phyloP scores from a whole-genome alignment of 208 protist genomes.

The Acanthamoeba royreba region DNA sequence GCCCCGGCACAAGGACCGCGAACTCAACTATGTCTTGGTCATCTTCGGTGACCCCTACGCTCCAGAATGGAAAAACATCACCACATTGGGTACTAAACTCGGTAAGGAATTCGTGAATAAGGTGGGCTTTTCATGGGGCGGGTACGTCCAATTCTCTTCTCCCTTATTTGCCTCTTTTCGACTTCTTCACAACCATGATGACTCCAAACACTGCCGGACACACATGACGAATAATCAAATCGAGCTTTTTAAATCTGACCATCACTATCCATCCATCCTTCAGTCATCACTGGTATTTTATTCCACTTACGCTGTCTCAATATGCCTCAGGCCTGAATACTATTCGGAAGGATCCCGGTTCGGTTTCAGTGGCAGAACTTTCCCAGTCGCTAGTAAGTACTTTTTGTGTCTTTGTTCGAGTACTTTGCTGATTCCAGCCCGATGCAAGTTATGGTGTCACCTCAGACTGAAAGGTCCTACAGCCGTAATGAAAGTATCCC shows the following conservation, averaged over 20 bases:
- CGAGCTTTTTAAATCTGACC: constrained; percentile 32
- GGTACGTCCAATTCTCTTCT: not conserved
- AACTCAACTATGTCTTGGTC: not conserved
- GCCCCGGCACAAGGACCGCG: not conserved
- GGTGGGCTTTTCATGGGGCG: not conserved
- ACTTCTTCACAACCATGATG: not conserved
- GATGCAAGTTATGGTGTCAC: not conserved
- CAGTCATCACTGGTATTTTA: not conserved
- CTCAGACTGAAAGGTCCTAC: constrained; percentile 3
- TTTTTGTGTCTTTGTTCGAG: too few relatives aligned
- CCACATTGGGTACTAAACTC: not conserved
- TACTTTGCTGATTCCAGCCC: too few relatives aligned
- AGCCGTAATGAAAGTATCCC: not conserved
- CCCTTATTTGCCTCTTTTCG: too few relatives aligned
- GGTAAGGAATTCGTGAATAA: not conserved
- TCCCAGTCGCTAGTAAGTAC: constrained; percentile 8
- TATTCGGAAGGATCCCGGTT: too few relatives aligned
- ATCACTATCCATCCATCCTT: not conserved
- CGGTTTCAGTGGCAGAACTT: not conserved
- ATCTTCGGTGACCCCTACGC: not conserved
- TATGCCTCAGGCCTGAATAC: too few relatives aligned
- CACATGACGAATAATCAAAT: not conserved
- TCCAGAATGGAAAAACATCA: not conserved
- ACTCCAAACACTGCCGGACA: not conserved
- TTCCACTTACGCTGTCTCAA: not conserved